These are phyloP conservation scores for Penicillium glabrum DNA, from an alignment of 2,329 filamentous ascomycete species.

Conservation along the genomic window DNA sequence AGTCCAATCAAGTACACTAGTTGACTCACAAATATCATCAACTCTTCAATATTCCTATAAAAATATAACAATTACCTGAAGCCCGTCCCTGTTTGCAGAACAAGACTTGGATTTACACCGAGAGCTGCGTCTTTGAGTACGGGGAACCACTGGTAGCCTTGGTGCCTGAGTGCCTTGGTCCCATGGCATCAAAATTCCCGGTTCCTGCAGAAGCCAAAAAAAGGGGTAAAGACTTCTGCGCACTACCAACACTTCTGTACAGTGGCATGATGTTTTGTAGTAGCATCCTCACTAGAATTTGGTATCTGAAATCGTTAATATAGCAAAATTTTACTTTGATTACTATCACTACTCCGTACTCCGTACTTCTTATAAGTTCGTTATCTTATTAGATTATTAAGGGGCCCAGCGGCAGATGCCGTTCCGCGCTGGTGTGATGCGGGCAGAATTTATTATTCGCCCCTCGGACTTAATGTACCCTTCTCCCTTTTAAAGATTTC, in stretches of 20 bases:
- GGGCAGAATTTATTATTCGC: conserved; percentile 20
- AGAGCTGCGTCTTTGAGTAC: conserved; percentile 6
- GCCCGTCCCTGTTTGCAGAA: background rate
- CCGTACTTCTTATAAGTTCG: background rate
- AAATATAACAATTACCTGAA: background rate
- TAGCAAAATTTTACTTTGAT: too few species aligned
- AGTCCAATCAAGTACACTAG: background rate
- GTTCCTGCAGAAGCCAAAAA: background rate
- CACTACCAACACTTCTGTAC: background rate
- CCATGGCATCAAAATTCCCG: background rate
- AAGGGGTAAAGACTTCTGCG: background rate
- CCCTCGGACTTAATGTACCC: background rate
- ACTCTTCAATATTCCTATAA: background rate
- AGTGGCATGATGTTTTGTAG: background rate
- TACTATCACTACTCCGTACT: background rate
- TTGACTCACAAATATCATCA: too few species aligned
- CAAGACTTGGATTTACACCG: conserved; percentile 11
- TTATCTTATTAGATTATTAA: conserved; percentile 10
- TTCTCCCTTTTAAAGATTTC: background rate
- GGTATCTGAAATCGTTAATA: too few species aligned
- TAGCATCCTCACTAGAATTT: background rate
- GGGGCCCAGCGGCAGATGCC: conserved; percentile 16
- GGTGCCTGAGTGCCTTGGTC: background rate
- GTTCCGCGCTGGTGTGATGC: conserved; percentile 38
- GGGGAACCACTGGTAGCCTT: background rate